Conservation (phyloP, 768 basidiomycete genomes). For the Mycena epipterygia region DNA sequence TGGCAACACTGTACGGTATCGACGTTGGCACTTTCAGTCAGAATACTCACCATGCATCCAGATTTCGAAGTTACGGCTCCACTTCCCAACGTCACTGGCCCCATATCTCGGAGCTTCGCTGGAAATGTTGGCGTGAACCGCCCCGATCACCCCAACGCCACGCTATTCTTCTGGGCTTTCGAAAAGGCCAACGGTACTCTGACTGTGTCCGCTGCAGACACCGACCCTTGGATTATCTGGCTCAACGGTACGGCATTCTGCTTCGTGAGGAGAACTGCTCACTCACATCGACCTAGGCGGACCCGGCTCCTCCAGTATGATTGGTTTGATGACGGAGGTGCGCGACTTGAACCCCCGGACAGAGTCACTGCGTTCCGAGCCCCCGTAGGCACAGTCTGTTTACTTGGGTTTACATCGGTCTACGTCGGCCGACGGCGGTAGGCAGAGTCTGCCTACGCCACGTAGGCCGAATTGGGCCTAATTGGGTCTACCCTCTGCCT, state of each 20-base stretch:
- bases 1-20: slow-evolving; percentile 72
- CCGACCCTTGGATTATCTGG: slow-evolving; percentile 80
- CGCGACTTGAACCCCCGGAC: slow-evolving; percentile 23
- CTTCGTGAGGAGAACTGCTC: neutral
- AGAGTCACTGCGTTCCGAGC: too few species aligned
- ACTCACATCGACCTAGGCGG: slow-evolving; percentile 43
- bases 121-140: slow-evolving; percentile 75
- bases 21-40: neutral
- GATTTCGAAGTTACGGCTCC: slow-evolving; percentile 71
- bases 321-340: slow-evolving; percentile 75
- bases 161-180: slow-evolving; percentile 76
- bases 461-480: too few species aligned
- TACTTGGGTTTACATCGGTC: too few species aligned
- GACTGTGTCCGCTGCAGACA: slow-evolving; percentile 48
- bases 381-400: too few species aligned
- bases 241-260: slow-evolving; percentile 70
- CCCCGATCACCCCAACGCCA: slow-evolving; percentile 70
- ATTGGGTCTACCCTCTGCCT: too few species aligned
- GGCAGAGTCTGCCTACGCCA: too few species aligned
- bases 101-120: slow-evolving; percentile 64
- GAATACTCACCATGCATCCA: slow-evolving; percentile 37
- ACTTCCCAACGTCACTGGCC: slow-evolving; percentile 72
- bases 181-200: slow-evolving; percentile 71
- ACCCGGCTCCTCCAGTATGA: slow-evolving; percentile 78
- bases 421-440: too few species aligned